Evolutionary conservation across 116 monocot species (phyloP).

Genomic region (Trichopus zeylanicus): DNA sequence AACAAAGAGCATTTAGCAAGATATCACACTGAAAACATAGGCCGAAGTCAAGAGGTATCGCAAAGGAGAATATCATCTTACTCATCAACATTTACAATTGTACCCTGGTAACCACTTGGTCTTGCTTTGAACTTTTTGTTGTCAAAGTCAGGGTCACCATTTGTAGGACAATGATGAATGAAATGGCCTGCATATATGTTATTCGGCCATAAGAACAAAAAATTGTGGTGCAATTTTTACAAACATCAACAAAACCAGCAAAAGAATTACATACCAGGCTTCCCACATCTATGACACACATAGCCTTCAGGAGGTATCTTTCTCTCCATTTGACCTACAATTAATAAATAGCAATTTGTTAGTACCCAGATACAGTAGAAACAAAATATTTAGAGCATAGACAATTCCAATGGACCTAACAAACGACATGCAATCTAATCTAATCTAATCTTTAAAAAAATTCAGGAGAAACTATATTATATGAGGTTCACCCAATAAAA

Average conservation of each 20-base stretch:
- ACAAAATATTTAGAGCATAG: too few species aligned
- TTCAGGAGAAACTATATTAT: too few species aligned
- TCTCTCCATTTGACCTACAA: slow-evolving; percentile 22
- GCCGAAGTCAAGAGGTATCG: too few species aligned
- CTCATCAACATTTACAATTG: too few species aligned
- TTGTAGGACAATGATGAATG: slow-evolving; percentile 68
- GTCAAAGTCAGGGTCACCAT: slow-evolving; percentile 54
- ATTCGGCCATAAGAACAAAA: neutral
- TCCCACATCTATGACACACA: slow-evolving; percentile 59
- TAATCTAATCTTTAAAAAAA: too few species aligned
- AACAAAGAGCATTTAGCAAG: too few species aligned
- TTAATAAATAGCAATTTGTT: neutral
- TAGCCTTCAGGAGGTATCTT: slow-evolving; percentile 54
- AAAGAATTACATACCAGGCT: slow-evolving; percentile 36
- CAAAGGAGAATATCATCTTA: too few species aligned
- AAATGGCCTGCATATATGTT: slow-evolving; percentile 41
- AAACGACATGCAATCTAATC: neutral
- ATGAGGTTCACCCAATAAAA: too few species aligned
- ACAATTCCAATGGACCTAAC: neutral
- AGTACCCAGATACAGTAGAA: neutral
- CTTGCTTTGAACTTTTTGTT: too few species aligned
- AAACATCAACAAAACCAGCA: neutral
- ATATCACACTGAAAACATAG: too few species aligned
- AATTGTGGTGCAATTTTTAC: neutral
- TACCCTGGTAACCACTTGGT: too few species aligned